Percentiles rank a stretch among this genome's conserved stretches.
Evolutionary conservation across 2,329 filamentous ascomycete genomes (phyloP).

Genomic region (Pseudogymnoascus sp.): DNA sequence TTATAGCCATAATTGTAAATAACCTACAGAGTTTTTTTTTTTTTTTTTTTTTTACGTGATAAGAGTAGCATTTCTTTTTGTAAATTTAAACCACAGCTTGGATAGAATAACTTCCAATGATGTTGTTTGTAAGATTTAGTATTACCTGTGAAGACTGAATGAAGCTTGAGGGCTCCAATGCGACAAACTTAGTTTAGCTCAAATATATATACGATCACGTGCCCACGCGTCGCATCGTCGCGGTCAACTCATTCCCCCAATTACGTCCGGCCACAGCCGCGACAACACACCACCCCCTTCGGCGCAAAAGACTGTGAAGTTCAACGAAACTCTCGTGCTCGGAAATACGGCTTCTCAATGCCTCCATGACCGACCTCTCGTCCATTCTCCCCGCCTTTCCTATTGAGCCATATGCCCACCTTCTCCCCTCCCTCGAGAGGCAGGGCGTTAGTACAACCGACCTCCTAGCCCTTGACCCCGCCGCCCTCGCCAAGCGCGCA

Average conservation of each 20-base stretch:
- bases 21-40: no score
- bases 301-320: constrained; percentile 18
- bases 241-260: background rate
- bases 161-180: background rate
- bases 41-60: no score
- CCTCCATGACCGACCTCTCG: constrained; percentile 75
- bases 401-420: constrained; percentile 59
- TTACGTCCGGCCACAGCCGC: background rate
- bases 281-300: background rate
- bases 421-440: constrained; percentile 73
- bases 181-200: background rate
- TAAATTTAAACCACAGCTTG: background rate
- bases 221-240: background rate
- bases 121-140: background rate
- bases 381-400: constrained; percentile 75
- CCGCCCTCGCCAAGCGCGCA: constrained; percentile 79
- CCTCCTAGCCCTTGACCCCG: constrained; percentile 72
- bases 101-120: background rate
- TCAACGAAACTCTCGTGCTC: background rate
- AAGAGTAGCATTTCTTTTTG: no score
- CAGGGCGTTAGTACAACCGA: constrained; percentile 72
- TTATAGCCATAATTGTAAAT: no score
- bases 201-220: background rate
- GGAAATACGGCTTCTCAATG: constrained; percentile 17
- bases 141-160: background rate